phyloP scores from a whole-genome alignment of 2,329 filamentous ascomycete species.

The Pleurostoma richardsiae region DNA sequence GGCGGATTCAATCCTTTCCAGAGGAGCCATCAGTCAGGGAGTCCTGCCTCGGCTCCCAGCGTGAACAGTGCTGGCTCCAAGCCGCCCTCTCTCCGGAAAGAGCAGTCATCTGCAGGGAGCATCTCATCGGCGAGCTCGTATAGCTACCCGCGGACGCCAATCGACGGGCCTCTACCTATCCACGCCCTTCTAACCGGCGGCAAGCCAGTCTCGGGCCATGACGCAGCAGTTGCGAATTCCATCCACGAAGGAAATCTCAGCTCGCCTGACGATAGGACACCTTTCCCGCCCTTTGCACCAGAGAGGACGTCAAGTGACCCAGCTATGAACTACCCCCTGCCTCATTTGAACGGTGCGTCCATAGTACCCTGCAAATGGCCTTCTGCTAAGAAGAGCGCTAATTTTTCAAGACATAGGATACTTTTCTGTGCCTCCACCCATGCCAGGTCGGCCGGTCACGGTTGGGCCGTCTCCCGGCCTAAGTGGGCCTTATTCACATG shows the following conservation, averaged over 20 bases:
- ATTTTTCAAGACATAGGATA: constrained; percentile 12
- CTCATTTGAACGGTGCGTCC: constrained; percentile 10
- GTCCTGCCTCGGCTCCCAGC: constrained; percentile 18
- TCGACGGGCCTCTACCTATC: constrained; percentile 48
- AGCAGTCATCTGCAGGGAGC: constrained; percentile 39
- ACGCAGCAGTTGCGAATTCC: constrained; percentile 2
- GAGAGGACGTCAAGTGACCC: constrained; percentile 6
- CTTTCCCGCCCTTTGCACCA: not conserved
- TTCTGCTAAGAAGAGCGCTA: not conserved
- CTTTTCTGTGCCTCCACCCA: constrained; percentile 6
- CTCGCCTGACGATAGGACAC: constrained; percentile 10
- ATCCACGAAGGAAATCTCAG: constrained; percentile 3
- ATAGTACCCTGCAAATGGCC: not conserved
- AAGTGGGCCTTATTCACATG: no score
- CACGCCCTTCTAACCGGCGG: constrained; percentile 40
- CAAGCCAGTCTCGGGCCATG: constrained; percentile 10
- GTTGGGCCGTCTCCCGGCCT: constrained; percentile 15
- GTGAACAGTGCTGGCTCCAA: constrained; percentile 20
- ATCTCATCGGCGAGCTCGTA: constrained; percentile 33
- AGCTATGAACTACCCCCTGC: constrained; percentile 2
- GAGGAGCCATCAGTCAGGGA: constrained; percentile 10
- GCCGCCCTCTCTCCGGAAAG: constrained; percentile 36
- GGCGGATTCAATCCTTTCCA: constrained; percentile 11
- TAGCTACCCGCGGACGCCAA: constrained; percentile 35
- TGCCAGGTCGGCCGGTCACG: not conserved